A percentile compares a stretch with the other conserved stretches of the same genome.
Conservation (phyloP, 2,329 filamentous ascomycete species). For the Epicoccum nigrum region DNA sequence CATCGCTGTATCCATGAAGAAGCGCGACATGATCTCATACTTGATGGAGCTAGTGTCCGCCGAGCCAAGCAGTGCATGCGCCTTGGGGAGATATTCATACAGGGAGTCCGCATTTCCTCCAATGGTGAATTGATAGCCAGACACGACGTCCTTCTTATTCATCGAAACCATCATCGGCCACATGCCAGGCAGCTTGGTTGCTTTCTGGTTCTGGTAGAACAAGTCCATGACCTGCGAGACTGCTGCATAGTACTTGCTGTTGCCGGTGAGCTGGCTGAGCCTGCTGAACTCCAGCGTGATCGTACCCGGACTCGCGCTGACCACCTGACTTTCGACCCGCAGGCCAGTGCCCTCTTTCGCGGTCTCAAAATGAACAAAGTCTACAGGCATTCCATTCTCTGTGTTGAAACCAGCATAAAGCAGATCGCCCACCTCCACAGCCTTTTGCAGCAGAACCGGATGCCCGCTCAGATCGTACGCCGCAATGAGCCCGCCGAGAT, state of each 20-base stretch:
- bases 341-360: conserved; percentile 51
- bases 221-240: conserved; percentile 84
- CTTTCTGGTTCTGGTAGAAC: conserved; percentile 74
- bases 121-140: conserved; percentile 40
- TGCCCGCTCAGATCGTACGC: conserved; percentile 88
- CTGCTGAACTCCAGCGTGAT: conserved; percentile 88
- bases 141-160: conserved; percentile 35
- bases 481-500: conserved; percentile 81
- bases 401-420: conserved; percentile 86
- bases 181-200: conserved; percentile 74
- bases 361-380: conserved; percentile 52
- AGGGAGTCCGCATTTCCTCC: conserved; percentile 44
- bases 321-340: conserved; percentile 63
- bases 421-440: conserved; percentile 77
- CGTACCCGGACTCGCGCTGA: conserved; percentile 59
- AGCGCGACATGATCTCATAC: conserved; percentile 62
- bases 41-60: conserved; percentile 48
- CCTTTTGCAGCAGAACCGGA: conserved; percentile 73
- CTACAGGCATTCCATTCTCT: conserved; percentile 85
- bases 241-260: conserved; percentile 87
- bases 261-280: conserved; percentile 80
- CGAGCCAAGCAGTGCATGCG: conserved; percentile 54
- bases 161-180: conserved; percentile 72
- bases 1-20: conserved; percentile 50
- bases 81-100: conserved; percentile 54